These are phyloP conservation scores for Lepidium sativum DNA, from an alignment of 345 rosid genomes.

Conservation along the genomic window DNA sequence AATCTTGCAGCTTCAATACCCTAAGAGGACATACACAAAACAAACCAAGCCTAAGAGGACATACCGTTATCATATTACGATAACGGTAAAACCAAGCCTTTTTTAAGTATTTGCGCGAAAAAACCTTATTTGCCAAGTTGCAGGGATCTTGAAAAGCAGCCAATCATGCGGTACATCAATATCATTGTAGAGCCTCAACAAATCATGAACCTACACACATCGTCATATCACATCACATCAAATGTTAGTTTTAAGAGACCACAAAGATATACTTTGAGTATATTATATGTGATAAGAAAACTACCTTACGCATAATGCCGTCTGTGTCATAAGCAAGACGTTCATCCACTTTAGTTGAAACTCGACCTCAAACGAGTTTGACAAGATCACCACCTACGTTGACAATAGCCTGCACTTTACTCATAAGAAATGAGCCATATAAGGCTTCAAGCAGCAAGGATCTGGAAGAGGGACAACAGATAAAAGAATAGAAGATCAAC, in stretches of 20 bases:
- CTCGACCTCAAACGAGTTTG: conserved; percentile 87
- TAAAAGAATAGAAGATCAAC: conserved; percentile 27
- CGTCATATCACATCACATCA: conserved; percentile 2
- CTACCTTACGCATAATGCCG: conserved; percentile 81
- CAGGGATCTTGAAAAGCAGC: conserved; percentile 81
- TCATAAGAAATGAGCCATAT: background rate
- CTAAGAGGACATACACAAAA: conserved; percentile 28
- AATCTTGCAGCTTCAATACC: conserved; percentile 94
- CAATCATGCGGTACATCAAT: conserved; percentile 63
- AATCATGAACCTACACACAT: conserved; percentile 66
- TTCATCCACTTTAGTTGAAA: conserved; percentile 96
- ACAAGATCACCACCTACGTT: conserved; percentile 87
- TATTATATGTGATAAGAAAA: background rate
- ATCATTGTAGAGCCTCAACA: conserved; percentile 59
- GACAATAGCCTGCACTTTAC: conserved; percentile 60
- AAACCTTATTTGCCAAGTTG: conserved; percentile 90
- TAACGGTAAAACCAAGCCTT: background rate
- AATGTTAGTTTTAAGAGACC: background rate
- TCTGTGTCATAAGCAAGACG: conserved; percentile 86
- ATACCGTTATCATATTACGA: background rate
- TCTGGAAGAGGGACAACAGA: background rate
- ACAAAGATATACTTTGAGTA: background rate
- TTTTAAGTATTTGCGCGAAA: background rate
- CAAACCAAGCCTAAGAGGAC: too few species aligned
- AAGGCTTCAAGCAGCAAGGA: background rate